phyloP scores from a whole-genome alignment of 2,329 filamentous ascomycete species.

The Lasiodiplodia theobromae region DNA sequence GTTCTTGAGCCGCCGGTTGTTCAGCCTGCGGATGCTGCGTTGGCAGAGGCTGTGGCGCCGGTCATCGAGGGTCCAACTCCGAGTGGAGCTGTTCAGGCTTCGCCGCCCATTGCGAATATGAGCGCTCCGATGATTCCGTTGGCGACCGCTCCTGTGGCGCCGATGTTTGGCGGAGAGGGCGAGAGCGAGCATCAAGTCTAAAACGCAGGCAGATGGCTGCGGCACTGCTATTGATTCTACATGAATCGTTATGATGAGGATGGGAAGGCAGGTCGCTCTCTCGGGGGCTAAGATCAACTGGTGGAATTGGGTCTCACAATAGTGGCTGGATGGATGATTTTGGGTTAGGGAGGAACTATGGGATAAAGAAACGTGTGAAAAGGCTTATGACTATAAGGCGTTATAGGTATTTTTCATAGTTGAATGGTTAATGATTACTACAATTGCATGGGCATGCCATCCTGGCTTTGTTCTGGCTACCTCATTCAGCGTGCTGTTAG shows the following conservation, averaged over 20 bases:
- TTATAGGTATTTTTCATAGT: conserved; percentile 2
- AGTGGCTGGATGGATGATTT: neutral
- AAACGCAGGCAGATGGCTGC: neutral
- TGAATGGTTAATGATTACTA: conserved; percentile 9
- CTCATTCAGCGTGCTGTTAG: neutral
- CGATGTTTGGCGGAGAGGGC: conserved; percentile 11
- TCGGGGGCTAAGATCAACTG: neutral
- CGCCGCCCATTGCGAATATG: conserved; percentile 8
- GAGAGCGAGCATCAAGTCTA: neutral
- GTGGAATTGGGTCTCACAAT: neutral
- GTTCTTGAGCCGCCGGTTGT: conserved; percentile 1
- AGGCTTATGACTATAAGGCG: conserved; percentile 1
- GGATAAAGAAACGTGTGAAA: conserved; percentile 8
- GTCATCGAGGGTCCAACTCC: neutral
- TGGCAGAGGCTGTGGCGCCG: neutral
- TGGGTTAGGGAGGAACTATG: neutral
- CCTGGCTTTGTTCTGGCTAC: neutral
- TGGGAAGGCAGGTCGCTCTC: neutral
- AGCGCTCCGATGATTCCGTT: conserved; percentile 5
- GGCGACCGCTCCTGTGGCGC: conserved; percentile 2
- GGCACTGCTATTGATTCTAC: neutral
- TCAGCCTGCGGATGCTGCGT: neutral
- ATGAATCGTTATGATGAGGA: neutral
- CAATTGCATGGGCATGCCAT: neutral
- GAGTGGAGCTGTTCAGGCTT: neutral